phyloP scores from a whole-genome alignment of 2,329 filamentous ascomycete species.

The Cryphonectria nitschkei region DNA sequence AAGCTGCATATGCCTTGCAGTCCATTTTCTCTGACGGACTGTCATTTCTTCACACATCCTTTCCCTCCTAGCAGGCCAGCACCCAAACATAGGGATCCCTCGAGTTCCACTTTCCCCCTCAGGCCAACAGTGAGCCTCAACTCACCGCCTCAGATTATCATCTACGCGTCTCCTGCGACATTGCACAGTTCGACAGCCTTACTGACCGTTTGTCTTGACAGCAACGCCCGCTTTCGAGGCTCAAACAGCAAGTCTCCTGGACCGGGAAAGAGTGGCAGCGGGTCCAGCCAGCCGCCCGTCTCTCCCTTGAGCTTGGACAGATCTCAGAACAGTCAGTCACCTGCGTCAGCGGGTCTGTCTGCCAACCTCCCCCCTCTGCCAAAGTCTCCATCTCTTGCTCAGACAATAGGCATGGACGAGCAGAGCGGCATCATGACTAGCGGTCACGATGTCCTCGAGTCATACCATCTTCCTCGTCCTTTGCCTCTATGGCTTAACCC shows the following conservation, averaged over 20 bases:
- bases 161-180: slow-evolving; percentile 10
- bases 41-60: slow-evolving; percentile 1
- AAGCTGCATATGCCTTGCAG: not conserved
- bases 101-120: slow-evolving; percentile 18
- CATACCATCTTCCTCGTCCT: slow-evolving; percentile 67
- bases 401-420: slow-evolving; percentile 71
- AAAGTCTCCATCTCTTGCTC: slow-evolving; percentile 65
- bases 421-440: slow-evolving; percentile 51
- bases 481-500: slow-evolving; percentile 77
- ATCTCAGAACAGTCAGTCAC: slow-evolving; percentile 53
- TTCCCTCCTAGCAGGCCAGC: not conserved
- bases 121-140: slow-evolving; percentile 1
- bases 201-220: slow-evolving; percentile 34
- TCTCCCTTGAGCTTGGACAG: slow-evolving; percentile 36
- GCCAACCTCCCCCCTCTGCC: slow-evolving; percentile 65
- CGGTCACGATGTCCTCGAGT: slow-evolving; percentile 59
- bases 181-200: not conserved
- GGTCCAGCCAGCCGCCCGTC: slow-evolving; percentile 41
- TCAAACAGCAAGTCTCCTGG: slow-evolving; percentile 55
- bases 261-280: slow-evolving; percentile 56
- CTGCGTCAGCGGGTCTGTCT: slow-evolving; percentile 51
- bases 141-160: slow-evolving; percentile 18
- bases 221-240: slow-evolving; percentile 63
- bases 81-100: slow-evolving; percentile 10
- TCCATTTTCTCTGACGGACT: slow-evolving; percentile 13